Percentiles rank a stretch among this genome's conserved stretches.
Conservation (phyloP, 306 rosid species). For the Rosa lucieae region DNA sequence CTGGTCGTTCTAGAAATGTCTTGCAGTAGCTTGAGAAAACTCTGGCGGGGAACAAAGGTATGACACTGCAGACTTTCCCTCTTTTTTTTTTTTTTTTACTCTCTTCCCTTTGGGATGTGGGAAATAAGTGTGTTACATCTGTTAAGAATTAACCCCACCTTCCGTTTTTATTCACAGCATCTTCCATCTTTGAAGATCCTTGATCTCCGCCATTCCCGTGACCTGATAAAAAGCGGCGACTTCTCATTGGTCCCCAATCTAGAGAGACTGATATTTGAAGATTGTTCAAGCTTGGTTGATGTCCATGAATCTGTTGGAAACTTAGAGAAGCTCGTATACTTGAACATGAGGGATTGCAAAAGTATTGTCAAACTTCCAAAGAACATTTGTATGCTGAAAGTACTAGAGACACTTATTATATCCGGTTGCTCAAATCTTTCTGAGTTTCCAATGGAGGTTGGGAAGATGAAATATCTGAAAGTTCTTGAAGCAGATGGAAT, state of each 20-base stretch:
- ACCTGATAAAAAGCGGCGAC: background rate
- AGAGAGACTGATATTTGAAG: conserved; percentile 4
- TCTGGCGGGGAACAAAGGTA: background rate
- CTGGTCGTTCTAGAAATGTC: background rate
- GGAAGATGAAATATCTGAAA: conserved; percentile 14
- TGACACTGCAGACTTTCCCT: no score
- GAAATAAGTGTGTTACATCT: background rate
- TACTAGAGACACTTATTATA: background rate
- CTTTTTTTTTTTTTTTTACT: background rate
- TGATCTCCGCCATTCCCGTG: conserved; percentile 10
- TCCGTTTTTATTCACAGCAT: no score
- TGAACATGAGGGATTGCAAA: background rate
- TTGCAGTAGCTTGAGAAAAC: background rate
- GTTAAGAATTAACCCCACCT: no score
- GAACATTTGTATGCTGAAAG: background rate
- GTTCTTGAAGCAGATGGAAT: background rate
- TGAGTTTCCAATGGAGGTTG: background rate
- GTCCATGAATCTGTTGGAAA: conserved; percentile 11
- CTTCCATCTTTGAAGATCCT: conserved; percentile 4
- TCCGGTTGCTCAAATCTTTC: background rate
- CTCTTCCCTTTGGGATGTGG: no score
- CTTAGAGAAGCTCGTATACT: conserved; percentile 3
- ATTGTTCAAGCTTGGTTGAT: background rate
- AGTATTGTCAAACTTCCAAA: background rate
- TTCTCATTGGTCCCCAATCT: conserved; percentile 9